Evolutionary conservation across 495 filamentous ascomycete species (phyloP).

Genomic region (Penicillium lagena): DNA sequence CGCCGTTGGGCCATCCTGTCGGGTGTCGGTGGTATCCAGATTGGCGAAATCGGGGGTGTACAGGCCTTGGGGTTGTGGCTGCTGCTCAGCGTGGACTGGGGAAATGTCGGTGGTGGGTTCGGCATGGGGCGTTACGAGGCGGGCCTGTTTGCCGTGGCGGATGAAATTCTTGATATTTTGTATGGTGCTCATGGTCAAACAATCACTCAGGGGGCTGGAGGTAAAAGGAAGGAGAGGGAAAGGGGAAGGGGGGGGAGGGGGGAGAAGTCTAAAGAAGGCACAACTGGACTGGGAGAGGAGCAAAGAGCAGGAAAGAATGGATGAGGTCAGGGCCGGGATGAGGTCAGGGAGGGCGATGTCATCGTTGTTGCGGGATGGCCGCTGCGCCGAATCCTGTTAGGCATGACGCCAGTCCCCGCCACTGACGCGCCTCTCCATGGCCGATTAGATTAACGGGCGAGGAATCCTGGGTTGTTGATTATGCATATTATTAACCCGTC

Average conservation of each 20-base stretch:
- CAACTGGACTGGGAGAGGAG: slow-evolving; percentile 2
- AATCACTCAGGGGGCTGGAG: not conserved
- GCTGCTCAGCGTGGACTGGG: slow-evolving; percentile 59
- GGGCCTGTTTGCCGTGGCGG: slow-evolving; percentile 95
- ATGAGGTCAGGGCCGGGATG: slow-evolving; percentile 75
- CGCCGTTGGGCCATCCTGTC: slow-evolving; percentile 55
- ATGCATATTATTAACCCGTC: too few species aligned
- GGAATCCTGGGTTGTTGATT: too few species aligned
- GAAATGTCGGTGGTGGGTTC: slow-evolving; percentile 66
- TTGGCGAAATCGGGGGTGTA: slow-evolving; percentile 50
- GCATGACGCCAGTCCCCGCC: slow-evolving; percentile 1
- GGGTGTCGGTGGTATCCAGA: slow-evolving; percentile 34
- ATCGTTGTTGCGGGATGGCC: slow-evolving; percentile 8
- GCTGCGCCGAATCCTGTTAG: not conserved
- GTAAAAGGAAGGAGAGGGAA: not conserved
- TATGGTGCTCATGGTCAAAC: slow-evolving; percentile 65
- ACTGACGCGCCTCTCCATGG: slow-evolving; percentile 2
- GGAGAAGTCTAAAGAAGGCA: not conserved
- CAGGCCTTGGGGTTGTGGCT: slow-evolving; percentile 43
- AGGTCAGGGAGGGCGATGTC: slow-evolving; percentile 29
- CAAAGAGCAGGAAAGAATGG: not conserved
- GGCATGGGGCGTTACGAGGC: slow-evolving; percentile 55
- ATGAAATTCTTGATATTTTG: slow-evolving; percentile 96
- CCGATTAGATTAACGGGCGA: not conserved
- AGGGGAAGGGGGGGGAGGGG: not conserved